Percentiles rank a stretch among this genome's conserved stretches.
These are phyloP conservation scores for Botryobasidium botryosum DNA, from an alignment of 768 basidiomycete species.

Conservation along the genomic window DNA sequence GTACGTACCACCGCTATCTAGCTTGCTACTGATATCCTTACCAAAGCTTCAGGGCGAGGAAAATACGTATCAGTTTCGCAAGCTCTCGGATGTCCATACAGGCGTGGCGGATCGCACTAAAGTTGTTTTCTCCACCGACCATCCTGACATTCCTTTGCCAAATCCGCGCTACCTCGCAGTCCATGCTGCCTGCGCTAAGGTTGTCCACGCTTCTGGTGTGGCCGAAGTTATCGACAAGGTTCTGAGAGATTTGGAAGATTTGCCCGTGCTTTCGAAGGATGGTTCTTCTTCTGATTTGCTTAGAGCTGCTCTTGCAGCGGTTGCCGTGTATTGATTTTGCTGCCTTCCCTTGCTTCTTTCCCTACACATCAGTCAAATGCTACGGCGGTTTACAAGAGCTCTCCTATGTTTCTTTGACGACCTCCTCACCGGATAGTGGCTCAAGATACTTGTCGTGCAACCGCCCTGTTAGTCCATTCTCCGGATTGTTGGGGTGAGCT, in stretches of 20 bases:
- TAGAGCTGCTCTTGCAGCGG: too few species aligned
- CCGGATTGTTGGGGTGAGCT: background rate
- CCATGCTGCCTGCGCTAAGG: too few species aligned
- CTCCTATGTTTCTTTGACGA: too few species aligned
- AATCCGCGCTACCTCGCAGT: conserved; percentile 16
- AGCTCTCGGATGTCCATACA: background rate
- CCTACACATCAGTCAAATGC: too few species aligned
- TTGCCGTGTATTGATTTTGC: too few species aligned
- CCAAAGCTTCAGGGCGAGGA: background rate
- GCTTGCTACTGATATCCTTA: background rate
- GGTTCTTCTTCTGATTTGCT: background rate
- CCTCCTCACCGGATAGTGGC: conserved; percentile 80
- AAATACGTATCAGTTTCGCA: background rate
- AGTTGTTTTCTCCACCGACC: background rate
- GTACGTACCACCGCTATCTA: background rate
- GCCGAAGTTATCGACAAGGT: conserved; percentile 13
- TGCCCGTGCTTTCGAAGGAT: background rate
- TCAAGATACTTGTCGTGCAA: conserved; percentile 81
- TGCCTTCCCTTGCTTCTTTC: too few species aligned
- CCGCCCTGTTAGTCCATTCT: too few species aligned
- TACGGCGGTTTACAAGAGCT: too few species aligned
- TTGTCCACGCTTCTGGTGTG: conserved; percentile 15
- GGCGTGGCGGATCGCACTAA: background rate
- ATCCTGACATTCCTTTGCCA: background rate
- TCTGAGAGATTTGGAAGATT: conserved; percentile 13